Percentiles rank a stretch among this genome's conserved stretches.
phyloP scores from a whole-genome alignment of 257 asterid species.

The Catharanthus roseus region DNA sequence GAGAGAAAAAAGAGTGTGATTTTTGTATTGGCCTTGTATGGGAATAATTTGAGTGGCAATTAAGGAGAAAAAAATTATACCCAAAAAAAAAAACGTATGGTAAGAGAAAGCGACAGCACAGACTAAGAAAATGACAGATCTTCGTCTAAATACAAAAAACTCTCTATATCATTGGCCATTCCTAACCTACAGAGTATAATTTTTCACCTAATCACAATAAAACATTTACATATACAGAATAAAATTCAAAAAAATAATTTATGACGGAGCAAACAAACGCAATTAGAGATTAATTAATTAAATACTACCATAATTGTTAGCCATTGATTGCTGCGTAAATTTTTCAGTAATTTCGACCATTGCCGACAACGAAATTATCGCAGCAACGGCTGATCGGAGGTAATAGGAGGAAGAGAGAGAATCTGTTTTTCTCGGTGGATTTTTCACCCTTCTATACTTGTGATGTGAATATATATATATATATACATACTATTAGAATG shows the following conservation, averaged over 20 bases:
- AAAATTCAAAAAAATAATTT: no score
- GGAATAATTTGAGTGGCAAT: conserved; percentile 62
- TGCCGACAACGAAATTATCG: conserved; percentile 66
- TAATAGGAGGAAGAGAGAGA: neutral
- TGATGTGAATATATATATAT: neutral
- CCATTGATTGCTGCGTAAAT: conserved; percentile 45
- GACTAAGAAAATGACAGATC: conserved; percentile 52
- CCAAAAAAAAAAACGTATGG: conserved; percentile 43
- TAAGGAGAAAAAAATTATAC: conserved; percentile 39
- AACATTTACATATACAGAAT: neutral
- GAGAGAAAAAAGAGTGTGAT: conserved; percentile 30
- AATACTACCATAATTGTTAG: conserved; percentile 33
- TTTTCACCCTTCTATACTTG: neutral
- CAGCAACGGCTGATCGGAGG: conserved; percentile 29
- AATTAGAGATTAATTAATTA: conserved; percentile 15
- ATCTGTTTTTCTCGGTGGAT: neutral
- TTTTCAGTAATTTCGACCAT: conserved; percentile 23
- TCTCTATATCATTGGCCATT: neutral
- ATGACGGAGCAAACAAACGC: neutral
- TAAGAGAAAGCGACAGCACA: conserved; percentile 69
- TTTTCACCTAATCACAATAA: neutral
- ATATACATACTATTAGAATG: no score
- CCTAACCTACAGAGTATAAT: neutral
- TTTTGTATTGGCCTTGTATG: conserved; percentile 28
- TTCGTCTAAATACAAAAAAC: conserved; percentile 33